Evolutionary conservation across 73 alveolate species (phyloP).

Genomic region (Uronychia setigera): DNA sequence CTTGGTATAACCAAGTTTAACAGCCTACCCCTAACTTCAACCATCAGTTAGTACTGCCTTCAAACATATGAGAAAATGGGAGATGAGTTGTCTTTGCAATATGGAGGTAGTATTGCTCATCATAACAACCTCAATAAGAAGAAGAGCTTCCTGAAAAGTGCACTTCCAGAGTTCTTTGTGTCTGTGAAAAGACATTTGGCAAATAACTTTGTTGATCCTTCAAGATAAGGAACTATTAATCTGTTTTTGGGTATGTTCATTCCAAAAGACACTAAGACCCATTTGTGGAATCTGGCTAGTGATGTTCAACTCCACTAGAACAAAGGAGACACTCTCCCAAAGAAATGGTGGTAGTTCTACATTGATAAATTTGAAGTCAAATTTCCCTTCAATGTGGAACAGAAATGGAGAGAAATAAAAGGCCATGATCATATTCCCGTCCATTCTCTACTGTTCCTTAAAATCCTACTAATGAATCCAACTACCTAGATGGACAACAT

Average conservation of each 20-base stretch:
- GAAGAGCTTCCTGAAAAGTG: conserved; percentile 67
- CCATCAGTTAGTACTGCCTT: not conserved
- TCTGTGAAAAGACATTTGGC: conserved; percentile 88
- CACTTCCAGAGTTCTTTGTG: conserved; percentile 73
- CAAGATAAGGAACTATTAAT: conserved; percentile 74
- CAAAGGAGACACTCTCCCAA: conserved; percentile 33
- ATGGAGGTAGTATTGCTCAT: conserved; percentile 91
- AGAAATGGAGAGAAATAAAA: not conserved
- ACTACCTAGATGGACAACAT: not conserved
- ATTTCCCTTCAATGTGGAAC: conserved; percentile 4
- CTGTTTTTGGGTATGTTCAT: conserved; percentile 80
- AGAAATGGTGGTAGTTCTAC: conserved; percentile 70
- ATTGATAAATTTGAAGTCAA: conserved; percentile 8
- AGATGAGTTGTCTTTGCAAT: conserved; percentile 78
- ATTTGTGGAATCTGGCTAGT: conserved; percentile 51
- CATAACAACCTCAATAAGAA: conserved; percentile 68
- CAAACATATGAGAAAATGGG: conserved; percentile 83
- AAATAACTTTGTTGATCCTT: conserved; percentile 76
- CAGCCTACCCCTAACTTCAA: not conserved
- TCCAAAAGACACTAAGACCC: conserved; percentile 34
- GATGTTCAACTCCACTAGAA: conserved; percentile 50
- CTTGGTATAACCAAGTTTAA: conserved; percentile 16
- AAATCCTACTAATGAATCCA: not conserved
- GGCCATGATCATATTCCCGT: not conserved
- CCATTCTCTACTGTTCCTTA: not conserved